Evolutionary conservation across 2,329 filamentous ascomycete species (phyloP).

Genomic region (Penicillium sp.): DNA sequence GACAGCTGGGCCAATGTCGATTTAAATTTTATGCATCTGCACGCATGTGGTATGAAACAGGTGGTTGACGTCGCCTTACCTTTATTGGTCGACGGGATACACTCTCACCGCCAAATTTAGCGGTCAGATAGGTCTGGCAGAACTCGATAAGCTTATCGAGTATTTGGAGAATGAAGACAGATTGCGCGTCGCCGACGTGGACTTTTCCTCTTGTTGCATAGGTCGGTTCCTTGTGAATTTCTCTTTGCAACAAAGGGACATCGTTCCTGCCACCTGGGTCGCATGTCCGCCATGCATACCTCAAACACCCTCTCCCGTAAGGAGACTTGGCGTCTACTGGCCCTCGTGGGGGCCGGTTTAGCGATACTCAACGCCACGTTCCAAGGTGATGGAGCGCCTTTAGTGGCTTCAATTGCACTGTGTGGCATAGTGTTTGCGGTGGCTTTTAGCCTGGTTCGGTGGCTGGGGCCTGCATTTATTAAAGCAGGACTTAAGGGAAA

Average conservation of each 20-base stretch:
- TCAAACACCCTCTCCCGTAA: constrained; percentile 45
- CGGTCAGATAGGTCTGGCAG: constrained; percentile 25
- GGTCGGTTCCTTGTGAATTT: constrained; percentile 2
- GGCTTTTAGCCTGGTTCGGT: constrained; percentile 82
- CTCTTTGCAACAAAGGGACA: not conserved
- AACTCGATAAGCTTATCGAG: constrained; percentile 18
- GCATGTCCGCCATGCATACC: constrained; percentile 30
- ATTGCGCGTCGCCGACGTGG: constrained; percentile 22
- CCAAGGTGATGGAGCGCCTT: constrained; percentile 78
- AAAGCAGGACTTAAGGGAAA: constrained; percentile 82
- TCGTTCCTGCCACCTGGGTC: not conserved
- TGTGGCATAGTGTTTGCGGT: constrained; percentile 79
- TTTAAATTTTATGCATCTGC: constrained; percentile 14
- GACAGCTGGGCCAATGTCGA: constrained; percentile 17
- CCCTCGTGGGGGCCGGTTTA: constrained; percentile 66
- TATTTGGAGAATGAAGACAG: constrained; percentile 26
- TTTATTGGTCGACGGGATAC: constrained; percentile 15
- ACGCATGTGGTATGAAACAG: constrained; percentile 21
- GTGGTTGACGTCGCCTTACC: constrained; percentile 17
- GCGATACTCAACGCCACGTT: constrained; percentile 76
- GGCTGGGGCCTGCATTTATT: constrained; percentile 89
- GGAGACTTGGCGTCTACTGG: constrained; percentile 57
- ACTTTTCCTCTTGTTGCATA: not conserved
- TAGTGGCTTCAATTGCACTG: constrained; percentile 83
- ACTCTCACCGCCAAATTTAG: constrained; percentile 18